Conservation (phyloP, 352 stramenopile genomes). For the Phytophthora pinifolia region DNA sequence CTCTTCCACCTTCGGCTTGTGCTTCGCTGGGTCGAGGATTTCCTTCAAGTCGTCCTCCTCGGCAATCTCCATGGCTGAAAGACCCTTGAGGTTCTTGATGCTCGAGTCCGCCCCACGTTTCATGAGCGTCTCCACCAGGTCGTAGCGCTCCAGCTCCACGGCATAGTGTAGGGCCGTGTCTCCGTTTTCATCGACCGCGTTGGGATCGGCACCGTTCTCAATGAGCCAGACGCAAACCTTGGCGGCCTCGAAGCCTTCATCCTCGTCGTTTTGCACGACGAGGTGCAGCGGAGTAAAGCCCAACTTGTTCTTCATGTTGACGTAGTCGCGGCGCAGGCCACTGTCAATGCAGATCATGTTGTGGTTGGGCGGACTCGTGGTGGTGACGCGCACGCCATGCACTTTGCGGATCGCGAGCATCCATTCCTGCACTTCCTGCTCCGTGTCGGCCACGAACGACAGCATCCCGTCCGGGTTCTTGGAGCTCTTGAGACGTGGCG, state of each 20-base stretch:
- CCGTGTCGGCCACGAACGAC: constrained; percentile 83
- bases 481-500: constrained; percentile 78
- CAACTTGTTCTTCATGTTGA: constrained; percentile 88
- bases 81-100: constrained; percentile 70
- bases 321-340: constrained; percentile 72
- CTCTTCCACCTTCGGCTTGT: constrained; percentile 39
- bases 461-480: constrained; percentile 83
- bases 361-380: constrained; percentile 67
- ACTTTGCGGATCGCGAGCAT: constrained; percentile 88
- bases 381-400: constrained; percentile 73
- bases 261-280: constrained; percentile 85
- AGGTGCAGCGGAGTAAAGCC: constrained; percentile 82
- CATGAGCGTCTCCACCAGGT: constrained; percentile 86
- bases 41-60: constrained; percentile 80
- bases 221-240: constrained; percentile 89
- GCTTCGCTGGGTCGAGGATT: constrained; percentile 61
- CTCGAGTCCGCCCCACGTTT: constrained; percentile 79
- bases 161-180: constrained; percentile 89
- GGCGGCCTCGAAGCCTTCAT: constrained; percentile 87
- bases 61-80: constrained; percentile 69
- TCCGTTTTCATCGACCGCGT: constrained; percentile 75
- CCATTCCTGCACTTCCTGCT: constrained; percentile 87
- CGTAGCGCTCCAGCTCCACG: constrained; percentile 75
- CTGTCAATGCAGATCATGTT: constrained; percentile 92
- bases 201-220: constrained; percentile 81